Evolutionary conservation across 208 protist genomes (phyloP).

Genomic region (Borovskyia barvae): DNA sequence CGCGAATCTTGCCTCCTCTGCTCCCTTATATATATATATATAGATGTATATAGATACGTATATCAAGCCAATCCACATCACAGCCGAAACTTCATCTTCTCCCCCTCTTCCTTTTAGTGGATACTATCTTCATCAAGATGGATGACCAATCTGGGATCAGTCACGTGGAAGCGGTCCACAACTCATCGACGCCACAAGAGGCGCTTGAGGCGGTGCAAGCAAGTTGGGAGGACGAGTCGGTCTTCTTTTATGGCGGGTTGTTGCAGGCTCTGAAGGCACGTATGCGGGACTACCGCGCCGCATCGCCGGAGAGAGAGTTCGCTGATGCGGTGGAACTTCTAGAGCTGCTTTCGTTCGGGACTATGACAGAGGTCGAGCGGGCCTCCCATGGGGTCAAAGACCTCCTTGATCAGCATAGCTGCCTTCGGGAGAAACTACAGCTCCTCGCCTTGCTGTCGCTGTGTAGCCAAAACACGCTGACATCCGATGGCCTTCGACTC

Average conservation of each 20-base stretch:
- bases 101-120: conserved; percentile 1
- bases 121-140: not conserved
- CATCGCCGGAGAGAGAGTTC: not conserved
- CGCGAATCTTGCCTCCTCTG: not conserved
- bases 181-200: conserved; percentile 5
- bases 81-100: not conserved
- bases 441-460: conserved; percentile 48
- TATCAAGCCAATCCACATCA: not conserved
- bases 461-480: conserved; percentile 13
- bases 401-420: conserved; percentile 16
- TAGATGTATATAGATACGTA: no score
- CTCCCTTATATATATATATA: no score
- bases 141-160: not conserved
- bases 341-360: conserved; percentile 17
- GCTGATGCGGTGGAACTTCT: conserved; percentile 14
- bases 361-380: not conserved
- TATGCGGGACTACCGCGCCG: not conserved
- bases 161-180: conserved; percentile 8
- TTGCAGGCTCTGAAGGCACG: conserved; percentile 16
- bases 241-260: conserved; percentile 56
- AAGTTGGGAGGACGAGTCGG: conserved; percentile 25
- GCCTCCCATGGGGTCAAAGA: conserved; percentile 2
- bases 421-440: conserved; percentile 26
- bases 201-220: conserved; percentile 9
- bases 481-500: conserved; percentile 14